Evolutionary conservation across 2,329 filamentous ascomycete genomes (phyloP), one percentile per base, ranked within the genome.

Genomic region (Ilyonectria sp.): DNA sequence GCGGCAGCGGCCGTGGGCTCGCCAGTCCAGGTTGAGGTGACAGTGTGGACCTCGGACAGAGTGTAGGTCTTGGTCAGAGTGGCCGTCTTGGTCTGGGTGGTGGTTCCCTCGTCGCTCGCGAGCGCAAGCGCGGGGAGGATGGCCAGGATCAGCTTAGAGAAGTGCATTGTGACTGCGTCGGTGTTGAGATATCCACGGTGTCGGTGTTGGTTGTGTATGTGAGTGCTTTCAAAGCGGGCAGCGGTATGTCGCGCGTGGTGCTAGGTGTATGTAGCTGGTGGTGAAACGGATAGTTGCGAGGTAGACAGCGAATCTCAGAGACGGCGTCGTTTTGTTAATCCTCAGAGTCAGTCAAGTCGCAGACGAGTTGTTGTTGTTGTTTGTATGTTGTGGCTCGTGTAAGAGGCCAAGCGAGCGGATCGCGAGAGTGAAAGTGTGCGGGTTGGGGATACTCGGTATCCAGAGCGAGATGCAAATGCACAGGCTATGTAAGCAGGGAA

Each of bases 91-190:
- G 87, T 89, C 54, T 80, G 81, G 23, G 84, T 86, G 19, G 84
- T 82, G 49, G 83, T 82, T 21, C 60, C 70, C 59, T 71, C 65
- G 13, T 71, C 65, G 11, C 77, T 76, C 43, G 87, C 87, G 59
- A 87, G 74, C 67, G 86, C 88, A 75, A 89, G 77, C 60, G 87
- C 81, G 74, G 88, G 87, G 76, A 90, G 82, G 69, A 86, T 77
- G 68, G 84, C 84, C 67, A 86, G 77, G 75, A 86, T 65, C 67
- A 89, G 74, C 33, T 83, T 79, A 52, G 78, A 77, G 72, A 82
- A 74, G 53, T 82, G 81, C 82, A 83, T 83, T 61, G 65, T 79
- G 74, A 70, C 66, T 68, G 59, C 65, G 71, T 43, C 9, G 47
- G 54, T 61, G 56, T 53, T 23, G 43, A 62, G 26, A 46, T 49